Evolutionary conservation across 2,329 filamentous ascomycete genomes (phyloP).

Genomic region (Microthyrium microscopicum): DNA sequence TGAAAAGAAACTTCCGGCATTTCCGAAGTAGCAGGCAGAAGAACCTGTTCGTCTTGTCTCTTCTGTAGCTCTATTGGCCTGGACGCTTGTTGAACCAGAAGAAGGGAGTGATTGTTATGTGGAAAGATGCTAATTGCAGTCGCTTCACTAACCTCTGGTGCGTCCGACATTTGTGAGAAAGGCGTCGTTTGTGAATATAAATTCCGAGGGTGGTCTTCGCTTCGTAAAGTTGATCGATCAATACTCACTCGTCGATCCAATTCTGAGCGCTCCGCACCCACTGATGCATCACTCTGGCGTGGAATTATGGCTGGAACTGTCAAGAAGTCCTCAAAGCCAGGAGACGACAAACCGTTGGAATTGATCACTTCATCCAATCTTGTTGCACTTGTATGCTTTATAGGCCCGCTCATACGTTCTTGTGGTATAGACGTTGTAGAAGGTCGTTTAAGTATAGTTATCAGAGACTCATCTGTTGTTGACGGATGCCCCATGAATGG

Average conservation of each 20-base stretch:
- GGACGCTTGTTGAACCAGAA: slow-evolving; percentile 41
- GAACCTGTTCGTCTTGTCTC: slow-evolving; percentile 6
- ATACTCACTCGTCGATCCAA: slow-evolving; percentile 20
- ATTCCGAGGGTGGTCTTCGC: slow-evolving; percentile 25
- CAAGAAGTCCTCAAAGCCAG: not conserved
- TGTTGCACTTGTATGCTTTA: slow-evolving; percentile 1
- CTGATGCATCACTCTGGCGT: slow-evolving; percentile 3
- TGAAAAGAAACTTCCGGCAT: slow-evolving; percentile 8
- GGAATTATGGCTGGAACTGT: not conserved
- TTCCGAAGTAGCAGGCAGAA: not conserved
- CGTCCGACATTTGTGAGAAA: slow-evolving; percentile 30
- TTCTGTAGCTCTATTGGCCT: slow-evolving; percentile 12
- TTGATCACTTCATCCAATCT: not conserved
- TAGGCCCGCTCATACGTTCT: not conserved
- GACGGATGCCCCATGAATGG: no score
- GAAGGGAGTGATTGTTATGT: slow-evolving; percentile 45
- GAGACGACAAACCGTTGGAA: not conserved
- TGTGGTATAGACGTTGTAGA: no score
- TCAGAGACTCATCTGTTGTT: no score
- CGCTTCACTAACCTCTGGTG: slow-evolving; percentile 42
- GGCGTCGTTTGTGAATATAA: slow-evolving; percentile 33
- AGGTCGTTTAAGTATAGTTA: no score
- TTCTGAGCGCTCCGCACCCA: slow-evolving; percentile 15
- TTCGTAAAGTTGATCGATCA: slow-evolving; percentile 20
- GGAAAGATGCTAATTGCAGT: slow-evolving; percentile 43